Evolutionary conservation across 768 basidiomycete species (phyloP), one percentile per base, ranked within the genome.

Genomic region (Hericium erinaceus): DNA sequence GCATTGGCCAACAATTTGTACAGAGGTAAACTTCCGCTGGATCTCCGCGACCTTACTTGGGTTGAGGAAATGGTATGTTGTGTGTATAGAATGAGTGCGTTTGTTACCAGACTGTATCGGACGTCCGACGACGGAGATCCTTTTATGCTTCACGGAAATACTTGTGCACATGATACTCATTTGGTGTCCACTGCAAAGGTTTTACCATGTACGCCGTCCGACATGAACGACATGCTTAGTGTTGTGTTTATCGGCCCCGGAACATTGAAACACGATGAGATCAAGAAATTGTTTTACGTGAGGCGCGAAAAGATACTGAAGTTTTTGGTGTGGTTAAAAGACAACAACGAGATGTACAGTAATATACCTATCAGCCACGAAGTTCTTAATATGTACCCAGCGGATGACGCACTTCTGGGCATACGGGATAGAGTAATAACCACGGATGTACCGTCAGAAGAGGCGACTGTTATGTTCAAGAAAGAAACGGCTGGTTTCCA

Each of bases 141-240:
- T 0, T 57, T 33, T 8, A 59, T 70, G 0, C 65, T 72, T 46
- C 66, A 70, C 64, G 71, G 71, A 2, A 73, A 73, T 50, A 72
- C 67, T 1, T 73, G 71, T 62, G 65, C 71, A 9, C 68, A 72
- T 63, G 63, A 71, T 11, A 66, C 66, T 62, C 72, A 74, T 59
- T 28, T 71, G 2, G 22, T 68, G 3, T 69, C 69, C 0, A 70
- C 69, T 16, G 69, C 66, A 0, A 16, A 46, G 37, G 58, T 66
- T 0, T 52, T 73, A 2, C 71, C 70, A 12, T 48, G 64, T 0
- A 68, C 67, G 0, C 67, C 67, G n/a, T 39, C 57, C 2, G 64
- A 73, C 63, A 51, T 73, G 0, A 65, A 57, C 51, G 66, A 60
- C 15, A 52, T 63, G 22, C 33, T 73, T 2, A 60, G 55, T 28